phyloP scores from a whole-genome alignment of 2,329 filamentous ascomycete genomes.

The Corinectria fuckeliana region DNA sequence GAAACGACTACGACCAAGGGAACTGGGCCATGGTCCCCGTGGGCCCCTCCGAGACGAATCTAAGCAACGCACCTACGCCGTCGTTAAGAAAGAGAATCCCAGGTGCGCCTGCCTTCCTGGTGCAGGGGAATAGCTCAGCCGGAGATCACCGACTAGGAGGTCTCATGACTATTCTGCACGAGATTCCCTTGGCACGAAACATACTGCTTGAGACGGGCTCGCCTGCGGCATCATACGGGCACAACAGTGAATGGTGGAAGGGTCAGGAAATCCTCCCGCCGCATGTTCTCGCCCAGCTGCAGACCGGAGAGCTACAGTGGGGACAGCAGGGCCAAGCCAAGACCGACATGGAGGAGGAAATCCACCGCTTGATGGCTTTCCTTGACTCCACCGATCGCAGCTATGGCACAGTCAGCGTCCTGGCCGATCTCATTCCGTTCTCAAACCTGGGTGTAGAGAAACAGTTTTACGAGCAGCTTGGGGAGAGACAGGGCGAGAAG shows the following conservation, averaged over 20 bases:
- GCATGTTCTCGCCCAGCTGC: constrained; percentile 45
- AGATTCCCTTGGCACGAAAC: constrained; percentile 65
- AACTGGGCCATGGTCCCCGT: constrained; percentile 66
- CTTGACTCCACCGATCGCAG: constrained; percentile 65
- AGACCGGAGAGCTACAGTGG: constrained; percentile 40
- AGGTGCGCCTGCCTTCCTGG: constrained; percentile 59
- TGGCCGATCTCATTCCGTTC: constrained; percentile 48
- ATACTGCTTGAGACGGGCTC: constrained; percentile 54
- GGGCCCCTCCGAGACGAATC: constrained; percentile 34
- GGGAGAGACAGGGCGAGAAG: constrained; percentile 35
- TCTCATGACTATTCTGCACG: constrained; percentile 64
- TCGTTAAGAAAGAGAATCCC: constrained; percentile 51
- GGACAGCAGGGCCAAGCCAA: constrained; percentile 36
- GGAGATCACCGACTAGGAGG: constrained; percentile 56
- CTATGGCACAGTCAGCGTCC: constrained; percentile 61
- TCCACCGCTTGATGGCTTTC: constrained; percentile 69
- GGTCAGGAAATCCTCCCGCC: constrained; percentile 57
- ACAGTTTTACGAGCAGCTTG: constrained; percentile 54
- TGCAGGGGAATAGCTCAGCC: constrained; percentile 42
- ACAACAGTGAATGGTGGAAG: constrained; percentile 67
- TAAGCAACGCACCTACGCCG: constrained; percentile 39
- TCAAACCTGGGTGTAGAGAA: constrained; percentile 46
- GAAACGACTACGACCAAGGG: constrained; percentile 59
- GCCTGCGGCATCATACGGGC: constrained; percentile 57
- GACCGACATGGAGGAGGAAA: constrained; percentile 56